Conservation (phyloP, 352 stramenopile species). For the Pythium chondricola region DNA sequence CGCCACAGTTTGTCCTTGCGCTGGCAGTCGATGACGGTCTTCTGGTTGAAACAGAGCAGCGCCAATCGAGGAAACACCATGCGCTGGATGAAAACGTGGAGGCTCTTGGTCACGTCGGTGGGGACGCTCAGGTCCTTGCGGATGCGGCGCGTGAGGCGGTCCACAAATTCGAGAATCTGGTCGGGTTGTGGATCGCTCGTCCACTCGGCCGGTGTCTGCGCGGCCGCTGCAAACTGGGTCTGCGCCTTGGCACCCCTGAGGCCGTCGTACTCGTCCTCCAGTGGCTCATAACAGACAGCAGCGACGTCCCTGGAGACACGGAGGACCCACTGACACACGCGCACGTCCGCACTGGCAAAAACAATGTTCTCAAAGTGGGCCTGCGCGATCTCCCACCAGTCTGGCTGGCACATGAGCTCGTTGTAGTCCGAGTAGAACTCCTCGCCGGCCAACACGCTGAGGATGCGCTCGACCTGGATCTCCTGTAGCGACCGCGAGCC, state of each 20-base stretch:
- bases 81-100: slow-evolving; percentile 71
- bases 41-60: slow-evolving; percentile 69
- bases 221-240: not conserved
- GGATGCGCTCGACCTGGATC: slow-evolving; percentile 65
- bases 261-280: slow-evolving; percentile 32
- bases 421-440: slow-evolving; percentile 83
- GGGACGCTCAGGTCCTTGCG: slow-evolving; percentile 70
- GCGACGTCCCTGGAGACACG: slow-evolving; percentile 65
- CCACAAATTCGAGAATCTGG: slow-evolving; percentile 74
- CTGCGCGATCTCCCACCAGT: slow-evolving; percentile 83
- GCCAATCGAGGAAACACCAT: slow-evolving; percentile 67
- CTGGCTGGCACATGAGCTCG: slow-evolving; percentile 63
- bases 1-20: slow-evolving; percentile 83
- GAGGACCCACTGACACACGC: slow-evolving; percentile 62
- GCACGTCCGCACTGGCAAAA: slow-evolving; percentile 57
- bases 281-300: slow-evolving; percentile 41
- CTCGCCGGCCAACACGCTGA: slow-evolving; percentile 67
- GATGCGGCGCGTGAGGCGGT: slow-evolving; percentile 55
- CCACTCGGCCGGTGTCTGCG: slow-evolving; percentile 37
- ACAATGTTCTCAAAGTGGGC: slow-evolving; percentile 85
- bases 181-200: slow-evolving; percentile 55
- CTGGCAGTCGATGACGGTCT: slow-evolving; percentile 60
- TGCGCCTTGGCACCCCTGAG: slow-evolving; percentile 8
- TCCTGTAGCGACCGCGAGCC: slow-evolving; percentile 42
- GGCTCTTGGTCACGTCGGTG: slow-evolving; percentile 70